Evolutionary conservation across 2,329 filamentous ascomycete genomes (phyloP).

Genomic region (Colletotrichum neosansevieriae): DNA sequence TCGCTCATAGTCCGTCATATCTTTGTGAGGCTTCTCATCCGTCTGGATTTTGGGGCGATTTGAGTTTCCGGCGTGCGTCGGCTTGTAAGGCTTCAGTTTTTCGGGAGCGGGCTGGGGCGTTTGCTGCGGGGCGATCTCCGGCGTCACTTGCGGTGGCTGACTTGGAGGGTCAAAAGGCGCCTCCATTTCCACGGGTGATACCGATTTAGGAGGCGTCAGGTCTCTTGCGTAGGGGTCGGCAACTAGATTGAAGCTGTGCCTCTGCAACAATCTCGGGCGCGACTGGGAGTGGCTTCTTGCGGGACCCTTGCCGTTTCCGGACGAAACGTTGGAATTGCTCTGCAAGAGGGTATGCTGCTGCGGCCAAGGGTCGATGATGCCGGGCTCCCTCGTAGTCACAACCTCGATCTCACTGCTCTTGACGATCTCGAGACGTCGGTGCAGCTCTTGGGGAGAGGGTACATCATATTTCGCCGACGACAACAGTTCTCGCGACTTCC

Average conservation of each 20-base stretch:
- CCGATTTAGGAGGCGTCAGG: constrained; percentile 34
- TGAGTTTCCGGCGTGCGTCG: neutral
- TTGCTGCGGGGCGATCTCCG: neutral
- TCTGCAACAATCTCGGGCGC: constrained; percentile 20
- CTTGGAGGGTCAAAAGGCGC: constrained; percentile 23
- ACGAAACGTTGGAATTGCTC: constrained; percentile 10
- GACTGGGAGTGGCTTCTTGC: constrained; percentile 10
- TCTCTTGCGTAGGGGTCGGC: constrained; percentile 33
- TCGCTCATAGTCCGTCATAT: constrained; percentile 44
- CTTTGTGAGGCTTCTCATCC: neutral
- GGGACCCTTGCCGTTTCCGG: constrained; percentile 19
- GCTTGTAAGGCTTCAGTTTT: neutral
- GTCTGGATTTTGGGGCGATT: neutral
- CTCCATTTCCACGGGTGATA: constrained; percentile 35
- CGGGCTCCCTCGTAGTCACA: constrained; percentile 16
- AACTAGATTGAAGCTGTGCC: constrained; percentile 37
- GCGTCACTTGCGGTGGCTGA: constrained; percentile 1
- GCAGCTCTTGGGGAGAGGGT: constrained; percentile 30
- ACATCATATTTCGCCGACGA: constrained; percentile 26
- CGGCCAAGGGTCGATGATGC: constrained; percentile 4
- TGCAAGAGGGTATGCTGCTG: constrained; percentile 21
- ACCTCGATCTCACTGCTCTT: constrained; percentile 38
- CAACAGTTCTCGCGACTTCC: neutral
- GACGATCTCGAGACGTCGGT: constrained; percentile 35
- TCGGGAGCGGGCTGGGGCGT: neutral